Conservation (phyloP, 352 stramenopile genomes). For the Blastocystis sp. region DNA sequence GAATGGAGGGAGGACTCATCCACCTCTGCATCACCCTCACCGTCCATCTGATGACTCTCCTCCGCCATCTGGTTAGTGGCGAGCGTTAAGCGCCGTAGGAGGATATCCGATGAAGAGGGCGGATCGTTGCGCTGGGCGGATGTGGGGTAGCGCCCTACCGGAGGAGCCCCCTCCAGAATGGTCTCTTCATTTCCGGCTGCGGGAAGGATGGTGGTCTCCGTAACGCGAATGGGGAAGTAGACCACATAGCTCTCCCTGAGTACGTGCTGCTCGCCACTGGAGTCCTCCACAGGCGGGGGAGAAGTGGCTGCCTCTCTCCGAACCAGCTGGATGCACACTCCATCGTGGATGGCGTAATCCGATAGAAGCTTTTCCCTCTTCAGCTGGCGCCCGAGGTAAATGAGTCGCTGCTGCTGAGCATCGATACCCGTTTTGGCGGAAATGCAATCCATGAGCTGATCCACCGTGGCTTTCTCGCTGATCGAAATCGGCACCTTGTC, state of each 20-base stretch:
- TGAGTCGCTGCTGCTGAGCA: constrained; percentile 1
- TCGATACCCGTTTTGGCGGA: constrained; percentile 24
- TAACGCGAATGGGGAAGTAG: constrained; percentile 52
- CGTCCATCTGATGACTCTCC: background rate
- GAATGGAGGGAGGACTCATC: constrained; percentile 22
- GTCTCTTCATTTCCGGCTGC: background rate
- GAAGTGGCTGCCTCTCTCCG: background rate
- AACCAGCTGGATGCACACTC: constrained; percentile 64
- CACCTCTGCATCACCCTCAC: background rate
- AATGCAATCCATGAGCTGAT: constrained; percentile 18
- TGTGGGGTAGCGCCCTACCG: background rate
- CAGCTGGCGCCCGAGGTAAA: constrained; percentile 46
- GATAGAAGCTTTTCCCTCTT: constrained; percentile 27
- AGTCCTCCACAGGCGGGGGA: background rate
- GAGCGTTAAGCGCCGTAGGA: background rate
- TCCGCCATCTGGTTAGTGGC: constrained; percentile 1
- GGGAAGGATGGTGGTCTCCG: constrained; percentile 6
- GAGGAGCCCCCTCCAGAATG: constrained; percentile 31
- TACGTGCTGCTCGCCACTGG: background rate
- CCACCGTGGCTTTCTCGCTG: background rate
- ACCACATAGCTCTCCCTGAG: constrained; percentile 18
- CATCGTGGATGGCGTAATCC: constrained; percentile 43
- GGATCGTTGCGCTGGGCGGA: background rate
- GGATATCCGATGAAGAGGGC: background rate
- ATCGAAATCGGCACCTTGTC: constrained; percentile 9